Evolutionary conservation across 2,329 filamentous ascomycete genomes (phyloP).

Genomic region (Aspergillus vadensis): DNA sequence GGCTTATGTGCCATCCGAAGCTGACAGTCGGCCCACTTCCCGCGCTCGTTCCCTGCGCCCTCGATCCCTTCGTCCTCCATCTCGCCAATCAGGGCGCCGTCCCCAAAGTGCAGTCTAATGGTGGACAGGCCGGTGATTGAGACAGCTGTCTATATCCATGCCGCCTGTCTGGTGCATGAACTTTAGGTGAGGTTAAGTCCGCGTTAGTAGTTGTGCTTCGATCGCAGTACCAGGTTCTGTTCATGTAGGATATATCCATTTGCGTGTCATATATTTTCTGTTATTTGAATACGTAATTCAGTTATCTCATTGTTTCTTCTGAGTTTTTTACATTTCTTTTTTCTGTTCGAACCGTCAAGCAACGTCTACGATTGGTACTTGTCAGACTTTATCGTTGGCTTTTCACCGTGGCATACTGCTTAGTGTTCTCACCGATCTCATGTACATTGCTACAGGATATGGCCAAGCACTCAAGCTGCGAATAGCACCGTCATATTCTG

Average conservation of each 20-base stretch:
- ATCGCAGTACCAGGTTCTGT: not conserved
- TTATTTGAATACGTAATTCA: not conserved
- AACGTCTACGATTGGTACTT: not conserved
- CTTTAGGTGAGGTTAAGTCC: not conserved
- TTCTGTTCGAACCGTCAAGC: not conserved
- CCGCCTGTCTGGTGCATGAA: not conserved
- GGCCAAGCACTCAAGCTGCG: not conserved
- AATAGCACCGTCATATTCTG: not conserved
- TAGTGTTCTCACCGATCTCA: not conserved
- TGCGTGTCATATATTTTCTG: not conserved
- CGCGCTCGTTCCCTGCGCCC: constrained; percentile 19
- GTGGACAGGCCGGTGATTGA: not conserved
- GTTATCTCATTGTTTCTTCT: not conserved
- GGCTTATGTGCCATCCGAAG: constrained; percentile 14
- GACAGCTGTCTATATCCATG: not conserved
- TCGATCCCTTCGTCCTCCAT: constrained; percentile 15
- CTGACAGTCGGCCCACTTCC: constrained; percentile 16
- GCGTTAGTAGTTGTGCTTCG: not conserved
- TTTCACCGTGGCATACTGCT: not conserved
- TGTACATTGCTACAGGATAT: not conserved
- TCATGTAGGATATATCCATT: not conserved
- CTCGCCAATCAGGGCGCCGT: constrained; percentile 17
- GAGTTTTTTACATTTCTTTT: not conserved
- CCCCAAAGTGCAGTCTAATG: constrained; percentile 18
- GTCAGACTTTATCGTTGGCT: not conserved